Evolutionary conservation across 768 basidiomycete species (phyloP).

Genomic region (Neoboletus subvelutipes): DNA sequence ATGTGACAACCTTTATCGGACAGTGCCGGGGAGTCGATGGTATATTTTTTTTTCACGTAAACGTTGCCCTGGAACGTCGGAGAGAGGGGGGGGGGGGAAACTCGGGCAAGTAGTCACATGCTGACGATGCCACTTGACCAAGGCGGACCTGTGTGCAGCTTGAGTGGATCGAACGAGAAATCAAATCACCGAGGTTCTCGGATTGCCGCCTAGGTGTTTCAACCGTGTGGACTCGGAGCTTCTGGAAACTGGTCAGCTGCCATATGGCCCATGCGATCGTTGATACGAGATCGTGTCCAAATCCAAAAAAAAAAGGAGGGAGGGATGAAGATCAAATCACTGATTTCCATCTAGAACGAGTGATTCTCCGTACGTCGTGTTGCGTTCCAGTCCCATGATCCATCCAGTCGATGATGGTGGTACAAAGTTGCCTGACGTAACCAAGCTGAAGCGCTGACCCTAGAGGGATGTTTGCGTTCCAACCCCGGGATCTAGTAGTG

Average conservation of each 20-base stretch:
- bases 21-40: background rate
- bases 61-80: background rate
- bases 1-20: background rate
- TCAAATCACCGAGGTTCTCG: background rate
- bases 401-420: too few species aligned
- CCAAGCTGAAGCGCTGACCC: too few species aligned
- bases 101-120: too few species aligned
- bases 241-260: background rate
- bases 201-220: background rate
- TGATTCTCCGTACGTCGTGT: too few species aligned
- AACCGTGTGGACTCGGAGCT: background rate
- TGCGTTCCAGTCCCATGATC: too few species aligned
- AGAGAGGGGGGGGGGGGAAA: background rate
- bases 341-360: too few species aligned
- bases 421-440: too few species aligned
- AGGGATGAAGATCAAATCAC: background rate
- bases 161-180: background rate
- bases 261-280: too few species aligned
- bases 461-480: too few species aligned
- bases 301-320: background rate
- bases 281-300: background rate
- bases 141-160: background rate
- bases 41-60: background rate
- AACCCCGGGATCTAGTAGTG: too few species aligned
- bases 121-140: background rate